These are phyloP conservation scores for Voacanga thouarsii DNA, from an alignment of 257 asterid species.

Conservation along the genomic window DNA sequence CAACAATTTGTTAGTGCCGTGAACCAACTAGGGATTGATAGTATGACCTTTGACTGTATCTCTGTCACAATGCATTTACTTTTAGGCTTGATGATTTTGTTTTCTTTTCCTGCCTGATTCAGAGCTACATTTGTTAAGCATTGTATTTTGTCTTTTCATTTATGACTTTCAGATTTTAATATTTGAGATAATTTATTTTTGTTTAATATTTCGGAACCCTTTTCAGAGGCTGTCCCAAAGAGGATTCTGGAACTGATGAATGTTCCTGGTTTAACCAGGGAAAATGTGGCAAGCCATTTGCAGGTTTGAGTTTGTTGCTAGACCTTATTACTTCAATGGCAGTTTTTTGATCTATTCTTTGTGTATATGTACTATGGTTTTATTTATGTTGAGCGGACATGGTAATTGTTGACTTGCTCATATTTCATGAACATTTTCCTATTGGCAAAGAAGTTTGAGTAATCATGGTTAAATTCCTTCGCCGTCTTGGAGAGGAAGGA, in stretches of 20 bases:
- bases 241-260: conserved; percentile 86
- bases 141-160: conserved; percentile 5
- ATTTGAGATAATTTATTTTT: neutral
- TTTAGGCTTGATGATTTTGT: neutral
- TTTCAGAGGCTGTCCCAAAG: conserved; percentile 88
- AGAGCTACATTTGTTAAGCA: neutral
- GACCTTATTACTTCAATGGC: conserved; percentile 4
- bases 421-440: neutral
- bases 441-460: neutral
- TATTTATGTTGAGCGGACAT: conserved; percentile 1
- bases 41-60: conserved; percentile 43
- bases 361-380: neutral
- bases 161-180: neutral
- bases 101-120: neutral
- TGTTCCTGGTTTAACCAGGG: conserved; percentile 81
- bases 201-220: conserved; percentile 19
- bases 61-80: neutral
- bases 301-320: conserved; percentile 46
- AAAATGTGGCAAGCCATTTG: conserved; percentile 89
- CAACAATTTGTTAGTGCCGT: conserved; percentile 87
- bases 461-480: conserved; percentile 3
- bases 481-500: neutral
- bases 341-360: neutral
- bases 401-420: neutral
- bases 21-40: conserved; percentile 82